Evolutionary conservation across 805 yeast species (phyloP), one percentile per base, ranked within the genome.

Genomic region (Ogataea degrootiae): DNA sequence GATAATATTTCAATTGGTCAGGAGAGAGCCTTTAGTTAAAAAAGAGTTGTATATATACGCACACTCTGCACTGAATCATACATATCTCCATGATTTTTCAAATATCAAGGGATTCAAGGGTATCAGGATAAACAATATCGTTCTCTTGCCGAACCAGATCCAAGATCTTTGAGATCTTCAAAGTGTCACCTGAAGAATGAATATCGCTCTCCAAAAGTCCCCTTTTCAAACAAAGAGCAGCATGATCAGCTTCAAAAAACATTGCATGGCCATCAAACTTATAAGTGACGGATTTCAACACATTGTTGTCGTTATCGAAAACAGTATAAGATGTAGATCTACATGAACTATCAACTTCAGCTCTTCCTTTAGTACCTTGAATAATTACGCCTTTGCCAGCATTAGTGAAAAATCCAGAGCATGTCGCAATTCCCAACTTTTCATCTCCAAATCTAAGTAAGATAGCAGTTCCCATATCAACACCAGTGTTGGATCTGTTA

Each of bases 171-270:
- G 75, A 69, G 46, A 77, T 73, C 37, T 67, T 56, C 17, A 74
- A 53, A 16, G 79, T 69, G 60, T 80, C 82, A 5, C 59, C 68
- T 57, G 67, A 66, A 2, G 80, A 62, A 4, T 60, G 52, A 19
- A 54, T 29, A 14, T 54, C 61, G 46, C 71, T 69, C 51, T 71
- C 71, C 8, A 60, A 55, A 43, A 62, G 63, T 4, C 79, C 77
- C 16, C 60, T 65, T 6, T 55, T 44, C 31, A 80, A 61, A 46
- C 74, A 76, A 43, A 66, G 59, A 3, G 79, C 83, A 22, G 72
- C 74, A 7, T 76, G 80, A 54, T 77, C 73, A 1, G 83, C 83
- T 60, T 80, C 83, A 59, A 72, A 73, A 52, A 72, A 73, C 62
- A 78, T 73, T 0, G 82, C 84, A 42, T 66, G 59, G 42, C 67